These are phyloP conservation scores for Glycyrrhiza uralensis DNA, from an alignment of 306 rosid genomes.

Conservation along the genomic window DNA sequence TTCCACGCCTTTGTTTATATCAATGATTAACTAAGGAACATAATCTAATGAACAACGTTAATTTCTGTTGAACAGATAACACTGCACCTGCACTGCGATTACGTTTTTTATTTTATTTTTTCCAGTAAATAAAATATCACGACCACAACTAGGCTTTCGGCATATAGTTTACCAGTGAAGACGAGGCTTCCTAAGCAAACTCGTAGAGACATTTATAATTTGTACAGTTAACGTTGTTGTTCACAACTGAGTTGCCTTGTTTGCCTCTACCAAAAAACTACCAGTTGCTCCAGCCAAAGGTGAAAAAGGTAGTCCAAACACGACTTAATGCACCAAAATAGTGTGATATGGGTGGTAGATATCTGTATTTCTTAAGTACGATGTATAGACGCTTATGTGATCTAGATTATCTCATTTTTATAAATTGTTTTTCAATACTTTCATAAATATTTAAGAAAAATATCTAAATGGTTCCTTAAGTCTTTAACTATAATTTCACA, in stretches of 20 bases:
- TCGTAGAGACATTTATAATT: background rate
- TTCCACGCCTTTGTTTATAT: slow-evolving; percentile 16
- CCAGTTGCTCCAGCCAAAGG: background rate
- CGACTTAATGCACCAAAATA: too few relatives aligned
- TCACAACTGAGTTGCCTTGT: slow-evolving; percentile 19
- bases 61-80: background rate
- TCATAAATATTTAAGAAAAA: too few relatives aligned
- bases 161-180: slow-evolving; percentile 10
- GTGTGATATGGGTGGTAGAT: too few relatives aligned
- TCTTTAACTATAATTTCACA: too few relatives aligned
- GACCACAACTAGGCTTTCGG: background rate
- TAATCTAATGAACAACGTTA: background rate
- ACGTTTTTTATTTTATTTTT: too few relatives aligned
- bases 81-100: too few relatives aligned
- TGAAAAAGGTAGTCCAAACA: background rate
- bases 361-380: too few relatives aligned
- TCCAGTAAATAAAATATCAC: background rate
- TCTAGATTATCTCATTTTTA: too few relatives aligned
- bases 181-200: slow-evolving; percentile 13
- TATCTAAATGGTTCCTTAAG: too few relatives aligned
- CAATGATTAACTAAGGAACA: background rate
- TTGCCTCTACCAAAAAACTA: slow-evolving; percentile 23
- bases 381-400: too few relatives aligned
- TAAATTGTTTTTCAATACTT: too few relatives aligned
- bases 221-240: background rate